A percentile compares a stretch with the other conserved stretches of the same genome.
Conservation (phyloP, 192 early-diverging fungal genomes). For the Podila clonocystis region DNA sequence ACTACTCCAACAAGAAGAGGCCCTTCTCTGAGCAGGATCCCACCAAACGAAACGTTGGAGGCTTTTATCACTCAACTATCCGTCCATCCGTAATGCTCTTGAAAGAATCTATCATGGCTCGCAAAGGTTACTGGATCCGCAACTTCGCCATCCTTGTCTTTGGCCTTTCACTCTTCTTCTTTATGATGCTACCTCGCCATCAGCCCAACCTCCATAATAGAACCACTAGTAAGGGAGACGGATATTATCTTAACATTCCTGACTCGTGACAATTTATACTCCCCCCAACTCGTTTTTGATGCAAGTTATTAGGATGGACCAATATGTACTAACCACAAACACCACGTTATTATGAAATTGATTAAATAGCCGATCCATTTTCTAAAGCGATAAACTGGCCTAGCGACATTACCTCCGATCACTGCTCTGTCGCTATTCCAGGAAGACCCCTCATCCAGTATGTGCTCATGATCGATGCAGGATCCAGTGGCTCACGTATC, state of each 20-base stretch:
- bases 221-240: constrained; percentile 13
- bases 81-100: constrained; percentile 29
- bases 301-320: not conserved
- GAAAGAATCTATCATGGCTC: constrained; percentile 46
- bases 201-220: constrained; percentile 34
- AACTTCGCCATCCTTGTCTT: constrained; percentile 45
- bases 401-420: constrained; percentile 56
- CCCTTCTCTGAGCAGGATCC: not conserved
- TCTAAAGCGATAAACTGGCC: constrained; percentile 26
- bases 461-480: constrained; percentile 95
- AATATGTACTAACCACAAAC: no score
- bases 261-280: not conserved
- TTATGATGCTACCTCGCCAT: constrained; percentile 42
- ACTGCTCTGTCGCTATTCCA: constrained; percentile 70
- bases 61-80: not conserved
- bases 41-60: constrained; percentile 2
- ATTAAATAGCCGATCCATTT: constrained; percentile 1
- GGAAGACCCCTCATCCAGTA: constrained; percentile 86
- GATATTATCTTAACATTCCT: not conserved
- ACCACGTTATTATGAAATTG: not conserved
- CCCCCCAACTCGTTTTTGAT: no score
- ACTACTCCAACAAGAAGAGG: constrained; percentile 29
- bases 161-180: constrained; percentile 43
- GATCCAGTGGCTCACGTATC: constrained; percentile 96
- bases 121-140: constrained; percentile 51